Base-by-base conservation (phyloP, 2,329 filamentous ascomycete genomes). In the Fusarium neocosmosporiellum region DNA sequence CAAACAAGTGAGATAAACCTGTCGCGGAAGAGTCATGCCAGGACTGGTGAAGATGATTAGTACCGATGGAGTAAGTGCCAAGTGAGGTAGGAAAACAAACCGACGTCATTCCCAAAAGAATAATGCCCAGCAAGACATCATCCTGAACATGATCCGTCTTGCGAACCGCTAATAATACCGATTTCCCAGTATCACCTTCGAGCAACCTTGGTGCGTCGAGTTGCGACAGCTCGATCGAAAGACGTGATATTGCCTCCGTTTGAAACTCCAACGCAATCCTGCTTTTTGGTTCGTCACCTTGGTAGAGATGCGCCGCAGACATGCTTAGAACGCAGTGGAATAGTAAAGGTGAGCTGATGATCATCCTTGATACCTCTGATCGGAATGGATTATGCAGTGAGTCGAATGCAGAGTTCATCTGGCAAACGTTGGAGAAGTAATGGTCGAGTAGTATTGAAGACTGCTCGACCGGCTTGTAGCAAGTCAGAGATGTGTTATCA, bases 91-190 rank as follows among this genome's bases (percentile, higher is more conserved):
- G 0, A 7, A 13, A n/a, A 37, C 63, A 2, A 39, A 73, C 72
- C 18, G 72, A 67, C 7, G 73, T 73, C 67, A 75, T 73, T 3
- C 73, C 67, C 0, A 75, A n/a, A 11, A 75, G 34, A 1, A 75
- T 67, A 5, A 71, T 60, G 0, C 65, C 59, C 0, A 75, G 13
- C 2, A 75, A 14, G 0, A 75, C n/a, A 5, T 73, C 67, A 5
- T 73, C 65, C 2, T 58, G 69, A 0, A 75, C 65, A 0, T 27
- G 16, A 1, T 41, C 14, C 1, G 20, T 20, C 11, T 27, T 50
- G 9, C 18, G 7, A 2, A 14, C 6, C 7, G 29, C 37, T 4
- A 55, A 14, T 2, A 36, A 7, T 8, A 4, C 18, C 16, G 43
- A 20, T 37, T 8, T 34, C 13, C n/a, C 34, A 22, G 14, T 5